Evolutionary conservation across 148 eudicot genomes (phyloP), one percentile per base, ranked within the genome.

Genomic region (Persicaria tinctoria): DNA sequence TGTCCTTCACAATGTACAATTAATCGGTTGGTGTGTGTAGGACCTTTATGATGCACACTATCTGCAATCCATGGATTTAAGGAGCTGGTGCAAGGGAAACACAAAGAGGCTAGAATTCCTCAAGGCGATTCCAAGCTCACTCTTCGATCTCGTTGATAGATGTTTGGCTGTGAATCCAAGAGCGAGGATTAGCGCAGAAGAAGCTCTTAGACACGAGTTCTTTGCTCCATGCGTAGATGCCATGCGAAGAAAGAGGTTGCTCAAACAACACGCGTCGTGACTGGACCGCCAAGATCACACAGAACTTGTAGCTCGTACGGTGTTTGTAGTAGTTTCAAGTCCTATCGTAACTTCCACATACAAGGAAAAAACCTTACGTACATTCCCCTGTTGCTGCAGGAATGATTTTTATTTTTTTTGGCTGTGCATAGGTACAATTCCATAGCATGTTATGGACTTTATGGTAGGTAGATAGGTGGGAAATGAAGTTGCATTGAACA

Each of bases 91-190:
- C 79, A 74, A 72, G 72, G 81, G 63, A 47, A 83, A 86, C 79
- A 87, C 94, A 51, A 85, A 84, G 82, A 88, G 90, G 75, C 87
- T 81, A 51, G 93, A 88, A 56, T 87, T 95, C 81, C 68, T 89
- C 0, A 80, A 86, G 74, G 72, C 75, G 51, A 83, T 92, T 68
- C 99, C 99, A 5, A 74, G 23, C 66, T 85, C 97, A 55, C 87
- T 92, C 6, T 84, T 87, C 74, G 97, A 95, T 87, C 94, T 95
- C 2, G 86, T 92, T n/a, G 94, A 95, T 66, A 95, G 87, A 87
- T 95, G 99, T 81, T 83, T 95, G 78, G 83, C 87, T n/a, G 97
- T 88, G 77, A 95, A 88, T 84, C 97, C 99, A 8, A 88, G 99
- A 79, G 69, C 68, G 49, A 95, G 99, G 83, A 86, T 95, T 73